Percentiles rank a stretch among this genome's conserved stretches.
Conservation (phyloP, 2,329 filamentous ascomycete genomes). For the Fusarium oligoseptatum region DNA sequence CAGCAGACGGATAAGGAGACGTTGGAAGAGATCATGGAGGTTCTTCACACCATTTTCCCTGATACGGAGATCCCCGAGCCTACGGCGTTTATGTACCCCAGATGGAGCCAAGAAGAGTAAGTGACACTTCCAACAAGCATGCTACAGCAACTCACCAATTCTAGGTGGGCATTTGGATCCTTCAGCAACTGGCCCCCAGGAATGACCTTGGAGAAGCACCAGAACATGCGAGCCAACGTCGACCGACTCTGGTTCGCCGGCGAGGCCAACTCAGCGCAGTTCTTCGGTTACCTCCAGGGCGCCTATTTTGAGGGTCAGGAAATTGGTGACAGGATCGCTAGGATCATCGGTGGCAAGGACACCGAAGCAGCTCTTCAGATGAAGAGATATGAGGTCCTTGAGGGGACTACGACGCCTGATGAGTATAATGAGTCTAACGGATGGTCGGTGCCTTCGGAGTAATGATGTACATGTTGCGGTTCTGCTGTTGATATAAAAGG, state of each 20-base stretch:
- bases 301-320: conserved; percentile 69
- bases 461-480: not conserved
- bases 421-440: conserved; percentile 35
- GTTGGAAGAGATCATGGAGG: conserved; percentile 66
- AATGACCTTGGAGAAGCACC: conserved; percentile 73
- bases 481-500: not conserved
- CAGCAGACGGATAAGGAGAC: conserved; percentile 70
- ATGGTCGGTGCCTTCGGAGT: conserved; percentile 23
- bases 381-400: conserved; percentile 27
- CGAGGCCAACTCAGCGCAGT: conserved; percentile 72
- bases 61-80: conserved; percentile 69
- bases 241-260: conserved; percentile 74
- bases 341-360: conserved; percentile 24
- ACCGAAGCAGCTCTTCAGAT: conserved; percentile 26
- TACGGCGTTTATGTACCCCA: conserved; percentile 70
- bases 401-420: conserved; percentile 31
- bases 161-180: conserved; percentile 66
- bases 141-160: conserved; percentile 6
- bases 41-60: conserved; percentile 73
- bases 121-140: not conserved
- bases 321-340: conserved; percentile 59
- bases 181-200: conserved; percentile 78
- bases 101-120: conserved; percentile 44
- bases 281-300: conserved; percentile 76
- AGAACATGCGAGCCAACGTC: conserved; percentile 76